These are phyloP conservation scores for Phytophthora tubulina DNA, from an alignment of 352 stramenopile genomes.

Conservation along the genomic window DNA sequence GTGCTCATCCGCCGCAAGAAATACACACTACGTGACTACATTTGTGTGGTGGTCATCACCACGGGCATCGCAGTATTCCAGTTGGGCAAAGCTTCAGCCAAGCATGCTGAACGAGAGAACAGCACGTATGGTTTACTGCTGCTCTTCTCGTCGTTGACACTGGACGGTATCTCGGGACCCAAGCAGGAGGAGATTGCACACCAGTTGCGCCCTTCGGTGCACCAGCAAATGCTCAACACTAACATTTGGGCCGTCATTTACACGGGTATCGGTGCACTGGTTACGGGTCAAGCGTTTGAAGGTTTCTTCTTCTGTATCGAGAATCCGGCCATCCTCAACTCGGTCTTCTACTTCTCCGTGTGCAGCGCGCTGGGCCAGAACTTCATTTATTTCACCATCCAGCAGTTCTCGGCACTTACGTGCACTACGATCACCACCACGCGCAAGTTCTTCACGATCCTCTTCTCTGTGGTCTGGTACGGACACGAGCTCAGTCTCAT, in stretches of 20 bases:
- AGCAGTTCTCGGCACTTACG: conserved; percentile 97
- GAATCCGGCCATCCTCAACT: conserved; percentile 87
- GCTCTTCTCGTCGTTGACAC: conserved; percentile 93
- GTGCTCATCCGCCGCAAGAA: conserved; percentile 93
- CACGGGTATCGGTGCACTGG: conserved; percentile 75
- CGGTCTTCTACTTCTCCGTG: conserved; percentile 94
- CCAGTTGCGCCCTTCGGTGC: conserved; percentile 78
- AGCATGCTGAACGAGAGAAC: conserved; percentile 87
- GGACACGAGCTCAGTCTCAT: conserved; percentile 93
- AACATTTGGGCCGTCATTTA: conserved; percentile 92
- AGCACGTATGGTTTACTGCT: conserved; percentile 90
- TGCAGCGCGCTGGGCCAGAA: conserved; percentile 97
- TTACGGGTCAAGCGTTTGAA: conserved; percentile 77
- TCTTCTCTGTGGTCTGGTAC: conserved; percentile 98
- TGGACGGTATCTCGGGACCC: conserved; percentile 96
- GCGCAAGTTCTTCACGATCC: conserved; percentile 99
- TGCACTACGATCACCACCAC: conserved; percentile 99
- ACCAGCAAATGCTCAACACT: conserved; percentile 93
- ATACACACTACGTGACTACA: conserved; percentile 90
- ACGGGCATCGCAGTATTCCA: conserved; percentile 92
- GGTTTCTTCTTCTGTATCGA: conserved; percentile 85
- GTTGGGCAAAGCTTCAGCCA: conserved; percentile 81
- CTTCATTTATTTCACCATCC: conserved; percentile 99
- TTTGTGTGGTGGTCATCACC: conserved; percentile 93
- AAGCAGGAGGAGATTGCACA: conserved; percentile 95